phyloP scores from a whole-genome alignment of 2,329 filamentous ascomycete genomes.

The Diaporthe sp. region DNA sequence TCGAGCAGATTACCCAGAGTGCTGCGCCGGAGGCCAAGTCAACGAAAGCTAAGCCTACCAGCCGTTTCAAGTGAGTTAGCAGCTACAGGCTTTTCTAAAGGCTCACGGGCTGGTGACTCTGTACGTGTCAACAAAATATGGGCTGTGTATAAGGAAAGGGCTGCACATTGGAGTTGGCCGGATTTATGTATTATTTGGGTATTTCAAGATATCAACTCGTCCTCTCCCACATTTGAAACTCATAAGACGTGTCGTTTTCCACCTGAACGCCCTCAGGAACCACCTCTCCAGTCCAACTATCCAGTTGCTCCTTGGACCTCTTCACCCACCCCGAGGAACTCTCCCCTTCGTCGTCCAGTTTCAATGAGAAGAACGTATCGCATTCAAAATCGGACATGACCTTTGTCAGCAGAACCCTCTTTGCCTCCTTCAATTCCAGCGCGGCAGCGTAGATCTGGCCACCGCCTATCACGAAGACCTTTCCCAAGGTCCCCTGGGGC shows the following conservation, averaged over 20 bases:
- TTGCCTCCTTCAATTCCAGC: slow-evolving; percentile 70
- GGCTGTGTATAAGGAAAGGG: not conserved
- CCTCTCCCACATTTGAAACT: slow-evolving; percentile 83
- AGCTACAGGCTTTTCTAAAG: too few relatives aligned
- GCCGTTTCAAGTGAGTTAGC: slow-evolving; percentile 25
- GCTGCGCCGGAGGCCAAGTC: slow-evolving; percentile 32
- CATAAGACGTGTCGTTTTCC: slow-evolving; percentile 76
- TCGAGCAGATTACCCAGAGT: slow-evolving; percentile 52
- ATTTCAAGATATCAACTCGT: slow-evolving; percentile 44
- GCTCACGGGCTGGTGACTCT: not conserved
- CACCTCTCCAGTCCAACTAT: slow-evolving; percentile 76
- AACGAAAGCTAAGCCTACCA: slow-evolving; percentile 43
- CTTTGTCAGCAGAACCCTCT: slow-evolving; percentile 78
- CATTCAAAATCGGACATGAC: slow-evolving; percentile 80
- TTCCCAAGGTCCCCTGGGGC: slow-evolving; percentile 58
- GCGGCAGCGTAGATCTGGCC: slow-evolving; percentile 86
- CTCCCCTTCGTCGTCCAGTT: slow-evolving; percentile 56
- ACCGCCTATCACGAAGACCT: slow-evolving; percentile 91
- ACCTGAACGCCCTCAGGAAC: slow-evolving; percentile 68
- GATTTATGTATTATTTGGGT: slow-evolving; percentile 30
- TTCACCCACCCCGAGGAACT: slow-evolving; percentile 65
- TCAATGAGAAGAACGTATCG: slow-evolving; percentile 80
- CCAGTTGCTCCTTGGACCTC: slow-evolving; percentile 65
- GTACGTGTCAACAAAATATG: not conserved
- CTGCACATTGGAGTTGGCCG: slow-evolving; percentile 27